phyloP scores from a whole-genome alignment of 2,329 filamentous ascomycete genomes.

The Apiospora arundinis region DNA sequence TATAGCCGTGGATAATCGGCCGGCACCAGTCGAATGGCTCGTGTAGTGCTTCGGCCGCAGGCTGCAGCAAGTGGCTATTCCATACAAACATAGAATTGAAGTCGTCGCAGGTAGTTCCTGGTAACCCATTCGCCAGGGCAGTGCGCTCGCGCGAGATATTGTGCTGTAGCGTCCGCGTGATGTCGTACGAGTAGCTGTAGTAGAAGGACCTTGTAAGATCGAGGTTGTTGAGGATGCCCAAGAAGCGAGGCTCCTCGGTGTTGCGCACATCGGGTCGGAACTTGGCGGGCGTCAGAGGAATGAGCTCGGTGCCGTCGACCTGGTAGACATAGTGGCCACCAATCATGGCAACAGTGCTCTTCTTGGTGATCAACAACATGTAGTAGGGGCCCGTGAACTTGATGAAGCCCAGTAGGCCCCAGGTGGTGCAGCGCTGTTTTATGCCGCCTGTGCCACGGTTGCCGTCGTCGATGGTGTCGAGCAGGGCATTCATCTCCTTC shows the following conservation, averaged over 20 bases:
- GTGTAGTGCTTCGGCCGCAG: constrained; percentile 72
- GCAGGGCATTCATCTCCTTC: constrained; percentile 89
- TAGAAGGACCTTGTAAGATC: constrained; percentile 94
- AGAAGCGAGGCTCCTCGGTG: constrained; percentile 86
- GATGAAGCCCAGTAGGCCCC: constrained; percentile 95
- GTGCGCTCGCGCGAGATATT: constrained; percentile 85
- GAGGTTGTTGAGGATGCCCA: constrained; percentile 87
- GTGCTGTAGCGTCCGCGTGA: constrained; percentile 88
- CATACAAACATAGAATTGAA: constrained; percentile 98
- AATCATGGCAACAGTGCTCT: constrained; percentile 94
- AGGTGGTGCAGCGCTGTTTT: constrained; percentile 86
- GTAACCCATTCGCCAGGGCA: constrained; percentile 68
- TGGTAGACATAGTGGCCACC: constrained; percentile 97
- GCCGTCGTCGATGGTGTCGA: constrained; percentile 93
- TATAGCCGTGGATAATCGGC: constrained; percentile 93
- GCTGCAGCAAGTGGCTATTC: constrained; percentile 88
- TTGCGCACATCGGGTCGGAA: constrained; percentile 80
- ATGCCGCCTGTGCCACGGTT: constrained; percentile 91
- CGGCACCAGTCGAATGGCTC: constrained; percentile 95
- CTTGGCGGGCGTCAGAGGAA: constrained; percentile 81
- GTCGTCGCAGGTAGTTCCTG: constrained; percentile 65
- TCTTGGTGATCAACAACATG: constrained; percentile 95
- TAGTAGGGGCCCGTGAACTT: constrained; percentile 95
- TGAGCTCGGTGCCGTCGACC: constrained; percentile 89
- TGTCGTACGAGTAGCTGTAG: constrained; percentile 98